phyloP scores from a whole-genome alignment of 2,329 filamentous ascomycete species.

The Alternaria conjuncta region DNA sequence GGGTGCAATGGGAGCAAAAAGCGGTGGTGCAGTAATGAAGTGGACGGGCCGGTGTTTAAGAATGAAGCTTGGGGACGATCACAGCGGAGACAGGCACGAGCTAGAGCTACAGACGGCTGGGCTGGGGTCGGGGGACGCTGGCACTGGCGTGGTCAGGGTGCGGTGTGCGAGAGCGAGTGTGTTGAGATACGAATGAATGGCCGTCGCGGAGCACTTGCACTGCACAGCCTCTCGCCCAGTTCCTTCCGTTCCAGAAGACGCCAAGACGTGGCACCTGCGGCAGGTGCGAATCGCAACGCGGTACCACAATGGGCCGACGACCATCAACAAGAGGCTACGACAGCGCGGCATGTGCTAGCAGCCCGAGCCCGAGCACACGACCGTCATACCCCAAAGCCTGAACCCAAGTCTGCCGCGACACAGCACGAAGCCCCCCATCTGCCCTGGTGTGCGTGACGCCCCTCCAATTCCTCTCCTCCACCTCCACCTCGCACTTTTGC shows the following conservation, averaged over 20 bases:
- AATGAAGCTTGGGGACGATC: conserved; percentile 16
- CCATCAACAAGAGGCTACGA: conserved; percentile 7
- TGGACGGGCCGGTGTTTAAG: conserved; percentile 21
- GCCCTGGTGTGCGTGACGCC: conserved; percentile 19
- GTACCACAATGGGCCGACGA: conserved; percentile 10
- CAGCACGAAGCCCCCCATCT: background rate
- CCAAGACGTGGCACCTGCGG: conserved; percentile 17
- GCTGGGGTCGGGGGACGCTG: conserved; percentile 5
- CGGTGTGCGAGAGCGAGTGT: conserved; percentile 2
- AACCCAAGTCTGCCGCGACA: background rate
- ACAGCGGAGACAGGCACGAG: conserved; percentile 20
- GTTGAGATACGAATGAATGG: conserved; percentile 19
- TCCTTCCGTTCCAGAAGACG: conserved; percentile 13
- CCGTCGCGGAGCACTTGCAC: conserved; percentile 7
- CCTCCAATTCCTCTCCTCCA: conserved; percentile 22
- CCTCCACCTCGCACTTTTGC: conserved; percentile 16
- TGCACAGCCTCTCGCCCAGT: conserved; percentile 13
- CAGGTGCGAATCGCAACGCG: conserved; percentile 15
- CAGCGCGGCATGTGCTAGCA: conserved; percentile 3
- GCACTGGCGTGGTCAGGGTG: conserved; percentile 6
- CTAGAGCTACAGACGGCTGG: conserved; percentile 11
- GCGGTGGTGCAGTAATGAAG: background rate
- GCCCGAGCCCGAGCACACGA: conserved; percentile 14
- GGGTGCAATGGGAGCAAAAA: background rate
- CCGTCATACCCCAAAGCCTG: background rate